Base-by-base conservation (phyloP, 1,139 yeast species). In the Suhomyces bribrorum region DNA sequence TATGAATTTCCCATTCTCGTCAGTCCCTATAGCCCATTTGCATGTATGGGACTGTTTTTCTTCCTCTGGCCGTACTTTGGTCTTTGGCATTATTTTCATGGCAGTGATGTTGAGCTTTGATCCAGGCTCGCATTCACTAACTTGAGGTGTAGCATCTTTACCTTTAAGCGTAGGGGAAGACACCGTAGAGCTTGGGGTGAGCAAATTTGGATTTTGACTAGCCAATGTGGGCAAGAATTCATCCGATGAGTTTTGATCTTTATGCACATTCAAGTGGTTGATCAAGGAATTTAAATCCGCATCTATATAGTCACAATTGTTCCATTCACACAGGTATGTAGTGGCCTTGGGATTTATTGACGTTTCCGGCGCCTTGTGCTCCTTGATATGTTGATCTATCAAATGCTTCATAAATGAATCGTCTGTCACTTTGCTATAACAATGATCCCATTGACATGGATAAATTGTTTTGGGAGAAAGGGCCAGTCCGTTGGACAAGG, bases 301-400 rank as follows among this genome's bases (percentile, higher is more conserved):
- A 29, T 84, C 72, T 29, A 69, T 63, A 53, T 69, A 83, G 36
- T 73, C 65, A 68, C 96, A 87, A 38, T 79, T 72, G 44, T 68
- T 64, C 95, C 95, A 86, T 55, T 81, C 87, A 64, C 96, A 87
- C 35, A 64, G 77, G 50, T 50, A 68, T 8, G 50, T 40, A 13
- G 46, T 45, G 12, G 41, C 44, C 18, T 43, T 41, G 7, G 53
- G 52, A 16, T 46, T 38, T 11, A 38, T 37, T 8, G 37, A 44
- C 18, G 45, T 34, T 14, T 24, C 22, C 13, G 31, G 29, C 13
- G 32, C 37, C 28, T 55, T 50, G 16, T 66, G 67, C 16, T 55
- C 57, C n/a, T 59, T 61, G 15, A 83, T 56, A 56, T 85, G 95
- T 34, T 71, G 71, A 33, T 71, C 71, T 37, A 78, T 59, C 15